phyloP scores from a whole-genome alignment of 257 asterid species.

The Solanum corneliomulleri region DNA sequence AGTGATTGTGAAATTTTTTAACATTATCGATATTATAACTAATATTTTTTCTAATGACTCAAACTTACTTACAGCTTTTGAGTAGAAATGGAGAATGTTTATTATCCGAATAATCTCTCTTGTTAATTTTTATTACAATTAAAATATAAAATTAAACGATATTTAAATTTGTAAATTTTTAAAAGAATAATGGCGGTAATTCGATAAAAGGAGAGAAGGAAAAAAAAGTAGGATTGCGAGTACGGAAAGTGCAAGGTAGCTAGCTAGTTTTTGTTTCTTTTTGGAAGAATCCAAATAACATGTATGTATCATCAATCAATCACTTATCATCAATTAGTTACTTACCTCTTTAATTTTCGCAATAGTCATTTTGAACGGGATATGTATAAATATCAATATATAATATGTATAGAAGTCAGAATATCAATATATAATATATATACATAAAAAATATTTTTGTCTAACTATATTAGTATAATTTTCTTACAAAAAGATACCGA shows the following conservation, averaged over 20 bases:
- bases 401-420: no score
- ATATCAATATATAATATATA: no score
- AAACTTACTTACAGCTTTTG: no score
- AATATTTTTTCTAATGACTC: no score
- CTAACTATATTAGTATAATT: no score
- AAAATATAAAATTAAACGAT: accelerated
- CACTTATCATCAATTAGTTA: neutral
- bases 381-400: no score
- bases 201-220: no score
- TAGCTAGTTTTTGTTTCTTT: neutral
- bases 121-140: accelerated
- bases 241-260: neutral
- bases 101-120: accelerated
- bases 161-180: no score
- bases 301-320: neutral
- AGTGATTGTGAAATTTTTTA: neutral
- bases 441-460: no score
- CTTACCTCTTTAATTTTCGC: neutral
- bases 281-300: neutral
- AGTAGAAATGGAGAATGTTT: accelerated
- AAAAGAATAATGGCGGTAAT: no score
- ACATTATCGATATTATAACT: no score
- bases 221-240: neutral
- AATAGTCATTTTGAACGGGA: neutral
- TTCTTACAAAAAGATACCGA: no score